Base-by-base conservation (phyloP, 2,329 filamentous ascomycete species). In the Rhinocladiella mackenziei region DNA sequence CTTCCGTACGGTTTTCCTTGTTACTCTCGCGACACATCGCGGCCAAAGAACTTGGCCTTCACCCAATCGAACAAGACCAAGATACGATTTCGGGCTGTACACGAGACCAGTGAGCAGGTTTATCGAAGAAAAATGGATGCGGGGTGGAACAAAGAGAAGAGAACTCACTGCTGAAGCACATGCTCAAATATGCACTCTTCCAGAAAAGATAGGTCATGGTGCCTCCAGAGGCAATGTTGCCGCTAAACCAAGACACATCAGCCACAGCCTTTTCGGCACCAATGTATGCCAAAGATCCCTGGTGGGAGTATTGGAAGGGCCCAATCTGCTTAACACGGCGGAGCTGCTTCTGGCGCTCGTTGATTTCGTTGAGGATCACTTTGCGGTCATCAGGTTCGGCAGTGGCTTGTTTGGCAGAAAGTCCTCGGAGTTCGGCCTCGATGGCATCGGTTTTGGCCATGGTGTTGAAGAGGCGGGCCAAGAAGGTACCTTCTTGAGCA, bases 111-210 rank as follows among this genome's bases (percentile, higher is more conserved):
- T 42, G 25, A 47, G 46, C 29, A 49, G 20, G 5, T 36, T 51
- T 43, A 55, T 54, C 58, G 48, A 36, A 31, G 25, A n/a, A n/a
- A 15, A 32, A 30, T 38, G 13, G 17, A n/a, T 22, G 10, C 14
- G 19, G 4, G 36, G 51, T n/a, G 37, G 10, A 9, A 32, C 20
- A 32, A 4, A 34, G 28, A 20, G 14, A 25, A 38, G 36, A 23
- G 48, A 57, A 85, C 87, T 82, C 78, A 92, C 88, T 89, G 81
- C 89, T 97, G 70, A 98, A 98, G 80, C 91, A 96, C 92, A 98
- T 98, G 77, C 88, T 96, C 67, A 98, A 75, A 69, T 98, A 98
- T 43, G 91, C 92, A 64, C 86, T 94, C 66, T 89, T 80, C 92
- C 92, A 98, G 81, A 98, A 98, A 57, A 96, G 79, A 73, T 94